These are phyloP conservation scores for Alternaria panax DNA, from an alignment of 2,329 filamentous ascomycete species.

Conservation along the genomic window DNA sequence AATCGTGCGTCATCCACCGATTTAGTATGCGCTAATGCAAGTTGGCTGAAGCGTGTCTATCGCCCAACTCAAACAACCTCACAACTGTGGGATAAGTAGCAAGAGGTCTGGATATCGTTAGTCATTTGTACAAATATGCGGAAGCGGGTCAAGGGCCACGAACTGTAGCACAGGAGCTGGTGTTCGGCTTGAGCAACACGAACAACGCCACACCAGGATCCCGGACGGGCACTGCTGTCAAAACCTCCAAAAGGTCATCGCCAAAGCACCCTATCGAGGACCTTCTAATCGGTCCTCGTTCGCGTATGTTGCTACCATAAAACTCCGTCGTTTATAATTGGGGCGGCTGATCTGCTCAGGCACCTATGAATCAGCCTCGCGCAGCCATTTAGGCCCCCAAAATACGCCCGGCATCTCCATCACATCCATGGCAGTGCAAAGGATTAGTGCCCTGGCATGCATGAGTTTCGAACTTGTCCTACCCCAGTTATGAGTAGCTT, in stretches of 20 bases:
- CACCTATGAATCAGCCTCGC: not conserved
- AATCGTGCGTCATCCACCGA: constrained; percentile 21
- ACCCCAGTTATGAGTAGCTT: not conserved
- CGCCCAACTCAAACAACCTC: not conserved
- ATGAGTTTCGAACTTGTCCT: not conserved
- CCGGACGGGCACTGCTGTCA: not conserved
- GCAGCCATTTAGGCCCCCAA: constrained; percentile 14
- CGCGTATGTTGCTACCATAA: not conserved
- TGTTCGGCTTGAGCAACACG: not conserved
- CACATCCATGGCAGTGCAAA: constrained; percentile 2
- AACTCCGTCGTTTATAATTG: not conserved
- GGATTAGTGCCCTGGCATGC: not conserved
- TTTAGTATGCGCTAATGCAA: constrained; percentile 15
- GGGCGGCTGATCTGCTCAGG: not conserved
- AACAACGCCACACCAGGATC: not conserved
- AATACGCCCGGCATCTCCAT: not conserved
- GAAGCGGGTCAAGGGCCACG: not conserved
- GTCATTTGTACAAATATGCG: not conserved
- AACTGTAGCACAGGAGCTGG: not conserved
- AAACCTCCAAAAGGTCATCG: not conserved
- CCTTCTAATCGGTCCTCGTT: not conserved
- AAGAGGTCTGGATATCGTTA: not conserved
- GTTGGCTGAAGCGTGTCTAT: constrained; percentile 2
- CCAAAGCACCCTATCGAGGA: not conserved
- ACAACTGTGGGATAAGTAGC: not conserved